Conservation (phyloP, 805 yeast genomes). For the Lachancea fermentati region DNA sequence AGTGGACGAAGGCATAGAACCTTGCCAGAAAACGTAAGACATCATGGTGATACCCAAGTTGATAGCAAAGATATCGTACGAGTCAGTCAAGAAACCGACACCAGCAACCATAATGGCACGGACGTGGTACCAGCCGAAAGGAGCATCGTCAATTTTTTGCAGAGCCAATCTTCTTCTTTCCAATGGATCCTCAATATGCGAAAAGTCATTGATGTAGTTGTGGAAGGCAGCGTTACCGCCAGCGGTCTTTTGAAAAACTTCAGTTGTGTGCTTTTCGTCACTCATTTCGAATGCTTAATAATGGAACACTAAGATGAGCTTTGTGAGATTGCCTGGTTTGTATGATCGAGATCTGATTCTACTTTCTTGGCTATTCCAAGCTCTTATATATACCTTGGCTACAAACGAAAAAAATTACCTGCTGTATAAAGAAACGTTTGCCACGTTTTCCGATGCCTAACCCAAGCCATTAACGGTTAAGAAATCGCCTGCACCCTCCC, state of each 20-base stretch:
- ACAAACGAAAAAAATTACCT: too few relatives aligned
- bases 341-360: too few relatives aligned
- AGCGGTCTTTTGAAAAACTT: constrained; percentile 35
- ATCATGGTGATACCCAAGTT: constrained; percentile 78
- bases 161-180: constrained; percentile 84
- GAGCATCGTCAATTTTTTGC: constrained; percentile 75
- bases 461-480: too few relatives aligned
- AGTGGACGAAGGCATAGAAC: constrained; percentile 62
- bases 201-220: constrained; percentile 72
- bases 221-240: constrained; percentile 90
- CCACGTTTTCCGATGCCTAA: too few relatives aligned
- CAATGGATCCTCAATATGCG: constrained; percentile 76
- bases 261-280: constrained; percentile 13
- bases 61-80: constrained; percentile 89
- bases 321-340: not conserved
- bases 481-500: too few relatives aligned
- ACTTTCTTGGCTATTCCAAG: too few relatives aligned
- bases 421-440: too few relatives aligned
- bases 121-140: constrained; percentile 77
- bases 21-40: constrained; percentile 67
- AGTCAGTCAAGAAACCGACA: constrained; percentile 90
- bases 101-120: constrained; percentile 84
- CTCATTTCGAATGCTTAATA: too few relatives aligned
- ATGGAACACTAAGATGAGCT: not conserved
- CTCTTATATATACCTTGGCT: too few relatives aligned